Evolutionary conservation across 148 eudicot species (phyloP), one percentile per base, ranked within the genome.

Genomic region (Polygonum aviculare): DNA sequence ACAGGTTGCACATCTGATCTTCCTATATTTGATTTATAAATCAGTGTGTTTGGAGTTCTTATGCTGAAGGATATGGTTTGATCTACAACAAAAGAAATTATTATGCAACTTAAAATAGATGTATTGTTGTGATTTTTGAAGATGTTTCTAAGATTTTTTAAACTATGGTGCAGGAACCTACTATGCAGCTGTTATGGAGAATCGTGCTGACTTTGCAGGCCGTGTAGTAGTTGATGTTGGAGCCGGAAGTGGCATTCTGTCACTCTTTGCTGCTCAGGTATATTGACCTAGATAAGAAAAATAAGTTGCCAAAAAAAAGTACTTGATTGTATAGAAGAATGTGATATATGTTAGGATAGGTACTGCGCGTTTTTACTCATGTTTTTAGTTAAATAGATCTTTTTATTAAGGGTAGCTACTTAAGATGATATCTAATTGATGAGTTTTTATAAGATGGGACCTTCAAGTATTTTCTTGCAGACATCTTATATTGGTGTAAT

Each of bases 141-240:
- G 19, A 67, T 67, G 72, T 67, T 67, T 35, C 72, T 67, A 77
- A 35, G 59, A 74, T 50, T 40, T 74, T n/a, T 55, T 60, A 74
- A 10, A 77, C 74, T 73, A 73, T 44, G 48, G 74, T 80, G 60
- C 88, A 95, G 99, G 99, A 80, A 88, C 94, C 74, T 95, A 92
- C 80, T 95, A 92, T 83, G 96, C 97, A 57, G 97, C 97, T 48
- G 91, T 95, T 44, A 85, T 92, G 81, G 99, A 95, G 83, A 95
- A 95, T 77, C 93, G 94, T 75, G 90, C 78, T 11, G 97, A 95
- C 86, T 95, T 95, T 82, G 26, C 39, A 74, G 97, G 89, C 69
- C 92, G 95, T 72, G 91, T 95, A 73, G 96, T 95, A 75, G 99
- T 95, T 82, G 97, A 95, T 85, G 99, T 95, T 79, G 99, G 99